These are phyloP conservation scores for Parmelia sp. DNA, from an alignment of 495 filamentous ascomycete genomes.

Conservation along the genomic window DNA sequence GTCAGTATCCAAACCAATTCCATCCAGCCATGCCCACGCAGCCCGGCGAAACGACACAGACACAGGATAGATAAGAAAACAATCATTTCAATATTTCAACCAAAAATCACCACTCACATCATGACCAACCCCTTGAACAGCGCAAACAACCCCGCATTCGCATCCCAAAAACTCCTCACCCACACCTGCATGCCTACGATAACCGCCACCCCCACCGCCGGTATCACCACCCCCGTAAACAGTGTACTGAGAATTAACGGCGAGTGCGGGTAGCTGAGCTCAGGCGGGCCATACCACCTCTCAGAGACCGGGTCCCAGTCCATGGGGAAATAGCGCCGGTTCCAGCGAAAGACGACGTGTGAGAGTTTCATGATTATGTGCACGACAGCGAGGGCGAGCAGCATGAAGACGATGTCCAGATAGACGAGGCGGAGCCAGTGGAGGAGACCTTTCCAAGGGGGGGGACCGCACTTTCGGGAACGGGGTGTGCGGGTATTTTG, in stretches of 20 bases:
- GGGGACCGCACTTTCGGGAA: background rate
- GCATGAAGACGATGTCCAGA: constrained; percentile 10
- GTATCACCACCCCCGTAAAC: background rate
- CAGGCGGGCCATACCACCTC: constrained; percentile 13
- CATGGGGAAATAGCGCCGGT: constrained; percentile 7
- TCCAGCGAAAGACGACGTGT: background rate
- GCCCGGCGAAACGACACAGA: background rate
- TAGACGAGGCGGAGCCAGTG: constrained; percentile 3
- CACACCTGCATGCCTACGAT: constrained; percentile 20
- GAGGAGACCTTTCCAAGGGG: background rate
- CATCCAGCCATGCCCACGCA: background rate
- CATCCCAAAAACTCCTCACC: constrained; percentile 20
- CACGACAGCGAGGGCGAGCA: background rate
- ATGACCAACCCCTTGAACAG: constrained; percentile 19
- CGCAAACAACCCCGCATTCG: constrained; percentile 18
- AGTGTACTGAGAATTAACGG: constrained; percentile 1
- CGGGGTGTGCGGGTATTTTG: background rate
- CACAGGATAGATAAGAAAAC: background rate
- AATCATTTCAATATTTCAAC: background rate
- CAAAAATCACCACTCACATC: constrained; percentile 13
- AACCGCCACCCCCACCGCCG: constrained; percentile 5
- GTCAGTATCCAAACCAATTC: background rate
- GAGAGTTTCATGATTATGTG: background rate
- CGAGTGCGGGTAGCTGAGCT: constrained; percentile 10
- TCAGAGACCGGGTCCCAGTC: constrained; percentile 1